These are phyloP conservation scores for Penicillium lividum DNA, from an alignment of 495 filamentous ascomycete genomes.

Conservation along the genomic window DNA sequence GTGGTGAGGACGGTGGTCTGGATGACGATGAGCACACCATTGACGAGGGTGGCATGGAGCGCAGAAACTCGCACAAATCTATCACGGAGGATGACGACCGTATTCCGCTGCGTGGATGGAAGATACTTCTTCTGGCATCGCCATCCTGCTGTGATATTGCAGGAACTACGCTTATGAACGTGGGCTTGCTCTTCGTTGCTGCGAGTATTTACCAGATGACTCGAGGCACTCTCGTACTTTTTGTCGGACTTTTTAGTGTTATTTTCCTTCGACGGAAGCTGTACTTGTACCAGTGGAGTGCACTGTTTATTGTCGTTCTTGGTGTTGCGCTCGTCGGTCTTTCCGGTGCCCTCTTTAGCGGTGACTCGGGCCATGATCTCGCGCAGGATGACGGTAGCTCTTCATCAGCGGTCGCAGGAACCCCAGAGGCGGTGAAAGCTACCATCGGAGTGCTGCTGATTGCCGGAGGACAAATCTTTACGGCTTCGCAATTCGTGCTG, in stretches of 20 bases:
- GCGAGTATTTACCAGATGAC: constrained; percentile 99
- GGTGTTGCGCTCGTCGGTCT: constrained; percentile 90
- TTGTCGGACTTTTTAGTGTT: constrained; percentile 94
- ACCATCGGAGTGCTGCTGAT: constrained; percentile 85
- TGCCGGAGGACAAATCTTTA: constrained; percentile 93
- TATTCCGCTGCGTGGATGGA: constrained; percentile 66
- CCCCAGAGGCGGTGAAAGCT: constrained; percentile 66
- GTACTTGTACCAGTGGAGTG: constrained; percentile 83
- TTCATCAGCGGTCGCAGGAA: constrained; percentile 32
- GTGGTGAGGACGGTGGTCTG: constrained; percentile 40
- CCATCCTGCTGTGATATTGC: constrained; percentile 93
- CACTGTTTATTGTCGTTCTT: constrained; percentile 79
- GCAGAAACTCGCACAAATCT: constrained; percentile 42
- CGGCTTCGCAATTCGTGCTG: constrained; percentile 90
- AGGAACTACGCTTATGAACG: constrained; percentile 96
- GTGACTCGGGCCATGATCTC: constrained; percentile 53
- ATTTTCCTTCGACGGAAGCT: constrained; percentile 79
- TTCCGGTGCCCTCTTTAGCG: constrained; percentile 76
- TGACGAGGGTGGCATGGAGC: constrained; percentile 6
- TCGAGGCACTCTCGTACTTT: constrained; percentile 87
- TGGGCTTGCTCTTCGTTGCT: constrained; percentile 88
- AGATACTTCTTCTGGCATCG: constrained; percentile 73
- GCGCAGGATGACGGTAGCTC: constrained; percentile 31
- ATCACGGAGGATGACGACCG: constrained; percentile 46
- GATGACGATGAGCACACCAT: constrained; percentile 49